phyloP scores from a whole-genome alignment of 805 yeast genomes.

The Lipomyces spencermartinsiae region DNA sequence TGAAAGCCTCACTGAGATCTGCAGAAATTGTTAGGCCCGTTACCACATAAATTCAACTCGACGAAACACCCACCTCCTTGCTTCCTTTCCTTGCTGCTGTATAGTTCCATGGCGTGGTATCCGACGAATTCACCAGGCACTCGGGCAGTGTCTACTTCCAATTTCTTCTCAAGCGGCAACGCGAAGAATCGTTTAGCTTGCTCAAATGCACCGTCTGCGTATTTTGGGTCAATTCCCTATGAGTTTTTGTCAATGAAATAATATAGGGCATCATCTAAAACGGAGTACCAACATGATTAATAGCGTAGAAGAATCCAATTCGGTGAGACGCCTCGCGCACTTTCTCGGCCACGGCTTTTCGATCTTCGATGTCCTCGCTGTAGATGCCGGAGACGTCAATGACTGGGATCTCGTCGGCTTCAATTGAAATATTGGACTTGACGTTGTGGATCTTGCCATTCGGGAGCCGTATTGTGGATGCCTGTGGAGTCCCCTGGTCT shows the following conservation, averaged over 20 bases:
- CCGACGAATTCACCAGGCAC: slow-evolving; percentile 43
- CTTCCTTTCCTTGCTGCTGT: slow-evolving; percentile 38
- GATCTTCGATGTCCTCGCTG: slow-evolving; percentile 31
- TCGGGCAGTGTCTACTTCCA: slow-evolving; percentile 42
- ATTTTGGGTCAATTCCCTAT: slow-evolving; percentile 34
- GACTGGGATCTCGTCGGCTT: slow-evolving; percentile 35
- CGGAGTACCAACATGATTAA: slow-evolving; percentile 36
- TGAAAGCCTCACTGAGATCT: slow-evolving; percentile 49
- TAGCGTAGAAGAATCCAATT: slow-evolving; percentile 43
- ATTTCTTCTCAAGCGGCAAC: slow-evolving; percentile 42
- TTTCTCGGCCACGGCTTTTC: slow-evolving; percentile 39
- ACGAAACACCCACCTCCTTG: slow-evolving; percentile 17
- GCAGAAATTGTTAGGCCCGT: slow-evolving; percentile 15
- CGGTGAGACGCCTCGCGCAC: slow-evolving; percentile 40
- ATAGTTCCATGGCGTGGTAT: slow-evolving; percentile 40
- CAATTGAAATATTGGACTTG: slow-evolving; percentile 5
- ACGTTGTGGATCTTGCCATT: slow-evolving; percentile 1
- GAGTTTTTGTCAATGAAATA: background rate
- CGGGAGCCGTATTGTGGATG: slow-evolving; percentile 2
- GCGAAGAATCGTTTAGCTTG: slow-evolving; percentile 44
- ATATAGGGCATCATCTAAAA: background rate
- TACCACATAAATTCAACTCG: background rate
- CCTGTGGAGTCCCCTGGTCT: background rate
- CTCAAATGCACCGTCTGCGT: slow-evolving; percentile 30
- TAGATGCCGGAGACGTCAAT: slow-evolving; percentile 34